A percentile compares a stretch with the other conserved stretches of the same genome.
Conservation (phyloP, 176 grass and related monocot species). For the Oryza brachyantha region DNA sequence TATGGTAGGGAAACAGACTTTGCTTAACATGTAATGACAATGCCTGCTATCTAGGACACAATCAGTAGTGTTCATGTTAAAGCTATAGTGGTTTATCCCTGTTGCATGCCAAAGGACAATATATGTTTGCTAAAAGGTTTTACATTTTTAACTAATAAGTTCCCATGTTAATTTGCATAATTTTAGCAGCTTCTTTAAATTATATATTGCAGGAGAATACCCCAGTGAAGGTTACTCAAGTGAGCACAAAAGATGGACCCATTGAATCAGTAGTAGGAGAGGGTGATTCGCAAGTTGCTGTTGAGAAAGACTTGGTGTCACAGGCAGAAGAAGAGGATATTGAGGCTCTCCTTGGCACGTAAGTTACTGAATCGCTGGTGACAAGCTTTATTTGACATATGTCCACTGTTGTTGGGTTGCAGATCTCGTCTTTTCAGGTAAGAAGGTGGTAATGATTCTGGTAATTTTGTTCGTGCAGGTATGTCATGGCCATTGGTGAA, state of each 20-base stretch:
- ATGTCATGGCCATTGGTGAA: constrained; percentile 91
- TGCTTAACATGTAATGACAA: neutral
- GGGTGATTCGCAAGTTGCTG: constrained; percentile 43
- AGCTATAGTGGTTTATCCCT: neutral
- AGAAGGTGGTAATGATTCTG: neutral
- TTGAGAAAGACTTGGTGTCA: constrained; percentile 78
- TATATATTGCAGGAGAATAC: constrained; percentile 61
- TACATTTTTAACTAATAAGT: neutral
- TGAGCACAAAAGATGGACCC: constrained; percentile 42
- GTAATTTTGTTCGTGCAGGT: constrained; percentile 33
- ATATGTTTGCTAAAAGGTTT: neutral
- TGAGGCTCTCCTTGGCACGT: constrained; percentile 82
- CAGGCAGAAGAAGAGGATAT: constrained; percentile 91
- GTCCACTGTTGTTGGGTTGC: constrained; percentile 10
- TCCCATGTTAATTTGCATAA: neutral
- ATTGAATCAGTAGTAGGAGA: constrained; percentile 45
- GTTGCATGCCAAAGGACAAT: neutral
- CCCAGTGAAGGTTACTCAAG: constrained; percentile 48
- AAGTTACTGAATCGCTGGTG: constrained; percentile 15
- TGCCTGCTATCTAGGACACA: neutral
- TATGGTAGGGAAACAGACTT: neutral
- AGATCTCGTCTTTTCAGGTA: neutral
- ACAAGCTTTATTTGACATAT: neutral
- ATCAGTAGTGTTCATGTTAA: neutral
- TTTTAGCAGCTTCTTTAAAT: neutral